phyloP scores from a whole-genome alignment of 306 rosid species.

The Inga oerstediana region DNA sequence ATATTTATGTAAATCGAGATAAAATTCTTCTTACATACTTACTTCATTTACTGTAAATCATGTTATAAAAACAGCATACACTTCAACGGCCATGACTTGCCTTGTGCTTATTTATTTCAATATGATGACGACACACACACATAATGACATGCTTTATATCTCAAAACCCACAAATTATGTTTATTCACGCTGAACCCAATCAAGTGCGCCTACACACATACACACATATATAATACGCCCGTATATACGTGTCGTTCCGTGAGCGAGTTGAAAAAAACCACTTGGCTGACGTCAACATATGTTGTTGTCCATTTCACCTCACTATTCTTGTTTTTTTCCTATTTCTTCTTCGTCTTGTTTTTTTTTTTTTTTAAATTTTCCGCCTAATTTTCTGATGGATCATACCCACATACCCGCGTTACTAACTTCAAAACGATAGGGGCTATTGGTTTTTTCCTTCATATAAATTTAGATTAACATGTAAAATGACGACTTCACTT shows the following conservation, averaged over 20 bases:
- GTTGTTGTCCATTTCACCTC: neutral
- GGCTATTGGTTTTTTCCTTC: neutral
- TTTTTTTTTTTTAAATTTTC: neutral
- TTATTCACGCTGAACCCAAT: neutral
- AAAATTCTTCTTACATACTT: too few species aligned
- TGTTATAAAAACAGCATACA: too few species aligned
- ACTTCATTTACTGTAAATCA: too few species aligned
- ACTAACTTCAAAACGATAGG: neutral
- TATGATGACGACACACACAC: neutral
- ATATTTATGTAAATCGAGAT: accelerated
- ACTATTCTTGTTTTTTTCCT: neutral
- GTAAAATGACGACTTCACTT: neutral
- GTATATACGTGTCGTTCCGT: neutral
- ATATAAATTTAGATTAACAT: neutral
- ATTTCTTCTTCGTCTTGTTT: neutral
- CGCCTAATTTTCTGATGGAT: neutral
- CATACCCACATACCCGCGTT: neutral
- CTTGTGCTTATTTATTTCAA: neutral
- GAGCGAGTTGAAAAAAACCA: neutral
- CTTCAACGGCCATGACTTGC: neutral
- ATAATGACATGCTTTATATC: neutral
- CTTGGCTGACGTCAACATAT: neutral
- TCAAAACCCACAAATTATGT: neutral
- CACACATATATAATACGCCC: neutral
- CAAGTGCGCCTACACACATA: neutral